A percentile compares a stretch with the other conserved stretches of the same genome.
phyloP scores from a whole-genome alignment of 1,284 basidiomycete genomes.

The Cryptococcus wingfieldii region DNA sequence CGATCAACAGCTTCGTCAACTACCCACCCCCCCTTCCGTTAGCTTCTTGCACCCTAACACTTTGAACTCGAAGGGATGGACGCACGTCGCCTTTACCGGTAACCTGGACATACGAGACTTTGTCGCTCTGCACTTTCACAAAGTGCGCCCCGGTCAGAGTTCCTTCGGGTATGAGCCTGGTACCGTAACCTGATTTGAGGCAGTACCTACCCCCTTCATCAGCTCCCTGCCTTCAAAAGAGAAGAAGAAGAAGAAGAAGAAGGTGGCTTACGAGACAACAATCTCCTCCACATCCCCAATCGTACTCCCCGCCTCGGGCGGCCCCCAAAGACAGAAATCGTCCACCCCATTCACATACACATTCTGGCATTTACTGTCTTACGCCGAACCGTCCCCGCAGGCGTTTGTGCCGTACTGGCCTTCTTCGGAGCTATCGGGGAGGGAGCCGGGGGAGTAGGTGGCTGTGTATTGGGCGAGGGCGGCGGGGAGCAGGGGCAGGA shows the following conservation, averaged over 20 bases:
- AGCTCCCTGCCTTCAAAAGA: not conserved
- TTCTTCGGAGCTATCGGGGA: constrained; percentile 48
- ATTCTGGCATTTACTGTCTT: constrained; percentile 60
- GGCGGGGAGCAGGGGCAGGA: too few relatives aligned
- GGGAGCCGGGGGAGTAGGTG: constrained; percentile 27
- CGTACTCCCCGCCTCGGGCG: constrained; percentile 34
- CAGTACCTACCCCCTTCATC: constrained; percentile 27
- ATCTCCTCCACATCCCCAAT: constrained; percentile 46
- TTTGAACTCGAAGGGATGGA: not conserved
- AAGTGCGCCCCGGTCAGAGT: constrained; percentile 69
- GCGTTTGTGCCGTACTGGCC: constrained; percentile 57
- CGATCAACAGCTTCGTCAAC: constrained; percentile 47
- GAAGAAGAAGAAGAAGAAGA: not conserved
- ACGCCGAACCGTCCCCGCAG: constrained; percentile 59
- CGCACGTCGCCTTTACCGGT: constrained; percentile 47
- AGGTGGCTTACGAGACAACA: constrained; percentile 26
- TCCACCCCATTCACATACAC: constrained; percentile 47
- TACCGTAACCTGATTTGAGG: constrained; percentile 56
- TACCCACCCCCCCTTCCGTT: not conserved
- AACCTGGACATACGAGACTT: constrained; percentile 51
- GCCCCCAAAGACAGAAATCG: constrained; percentile 49
- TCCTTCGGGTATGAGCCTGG: constrained; percentile 70
- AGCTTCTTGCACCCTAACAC: not conserved
- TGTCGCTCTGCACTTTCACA: constrained; percentile 54
- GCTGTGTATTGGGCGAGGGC: constrained; percentile 36